Base-by-base conservation (phyloP, 2,329 filamentous ascomycete genomes). In the Dissoconium aciculare region DNA sequence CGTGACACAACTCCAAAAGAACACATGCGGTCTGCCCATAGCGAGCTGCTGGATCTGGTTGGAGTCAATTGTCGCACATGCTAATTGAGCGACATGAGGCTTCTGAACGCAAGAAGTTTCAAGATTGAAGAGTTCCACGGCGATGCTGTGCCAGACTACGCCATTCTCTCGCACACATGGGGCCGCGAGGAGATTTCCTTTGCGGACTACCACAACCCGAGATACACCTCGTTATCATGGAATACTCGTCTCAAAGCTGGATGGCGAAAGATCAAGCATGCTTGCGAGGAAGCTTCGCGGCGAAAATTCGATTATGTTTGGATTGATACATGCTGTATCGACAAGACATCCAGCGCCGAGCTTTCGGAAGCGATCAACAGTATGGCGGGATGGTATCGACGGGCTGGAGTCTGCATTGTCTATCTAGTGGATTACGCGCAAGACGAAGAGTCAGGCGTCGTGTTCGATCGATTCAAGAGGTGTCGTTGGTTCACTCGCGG, bases 361-460 rank as follows among this genome's bases (percentile, higher is more conserved):
- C 38, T 47, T 12, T 55, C 58, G 31, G 51, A 57, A 41, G 43
- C 70, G 59, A 50, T 51, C 3, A 66, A 66, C 12, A 62, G 38
- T 5, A 38, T 38, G 33, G 35, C 28, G 17, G 17, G 12, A 4
- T 38, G 27, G 19, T 36, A 38, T 17, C 23, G 27, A 26, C 13
- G 26, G 5, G 23, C 36, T 2, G 13, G 27, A 6, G 25, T 27
- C 11, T 39, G 33, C 21, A 32, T 28, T 15, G 36, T 33, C 11
- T 30, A 33, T 8, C 36, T 36, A 11, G 15, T 19, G 2, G 34
- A 36, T 31, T n/a, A n/a, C n/a, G n/a, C n/a, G n/a, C n/a, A n/a
- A n/a, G n/a, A n/a, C n/a, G n/a, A n/a, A n/a, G n/a, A n/a, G n/a
- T n/a, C n/a, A n/a, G n/a, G n/a, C n/a, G n/a, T n/a, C n/a, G n/a